phyloP scores from a whole-genome alignment of 2,329 filamentous ascomycete genomes.

The Sporothrix phasma region DNA sequence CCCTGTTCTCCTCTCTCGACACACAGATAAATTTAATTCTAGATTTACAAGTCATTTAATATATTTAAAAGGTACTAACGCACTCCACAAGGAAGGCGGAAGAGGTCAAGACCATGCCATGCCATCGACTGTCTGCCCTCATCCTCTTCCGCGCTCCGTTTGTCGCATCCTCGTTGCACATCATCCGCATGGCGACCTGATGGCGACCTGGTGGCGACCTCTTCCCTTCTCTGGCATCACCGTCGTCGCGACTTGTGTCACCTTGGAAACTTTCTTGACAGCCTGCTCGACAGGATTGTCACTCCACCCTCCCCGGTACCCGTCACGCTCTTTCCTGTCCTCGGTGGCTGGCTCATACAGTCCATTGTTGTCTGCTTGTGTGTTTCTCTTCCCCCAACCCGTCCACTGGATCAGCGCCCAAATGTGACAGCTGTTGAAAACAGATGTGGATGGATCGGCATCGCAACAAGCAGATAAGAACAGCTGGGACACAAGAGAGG shows the following conservation, averaged over 20 bases:
- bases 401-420: not conserved
- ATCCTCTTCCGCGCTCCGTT: not conserved
- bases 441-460: not conserved
- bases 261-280: not conserved
- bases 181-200: not conserved
- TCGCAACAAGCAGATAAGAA: not conserved
- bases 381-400: not conserved
- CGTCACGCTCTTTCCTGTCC: not conserved
- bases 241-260: not conserved
- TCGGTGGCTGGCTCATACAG: not conserved
- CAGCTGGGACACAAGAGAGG: not conserved
- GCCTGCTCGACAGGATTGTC: no score
- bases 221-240: not conserved
- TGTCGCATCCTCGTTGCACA: not conserved
- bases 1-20: not conserved
- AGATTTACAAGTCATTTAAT: no score
- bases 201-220: no score
- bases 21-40: no score
- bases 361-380: not conserved
- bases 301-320: not conserved
- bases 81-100: not conserved
- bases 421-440: not conserved
- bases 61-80: no score
- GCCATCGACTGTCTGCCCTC: not conserved
- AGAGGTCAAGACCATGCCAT: not conserved